Evolutionary conservation across 805 yeast species (phyloP).

Genomic region (Dipodascus geniculatus): DNA sequence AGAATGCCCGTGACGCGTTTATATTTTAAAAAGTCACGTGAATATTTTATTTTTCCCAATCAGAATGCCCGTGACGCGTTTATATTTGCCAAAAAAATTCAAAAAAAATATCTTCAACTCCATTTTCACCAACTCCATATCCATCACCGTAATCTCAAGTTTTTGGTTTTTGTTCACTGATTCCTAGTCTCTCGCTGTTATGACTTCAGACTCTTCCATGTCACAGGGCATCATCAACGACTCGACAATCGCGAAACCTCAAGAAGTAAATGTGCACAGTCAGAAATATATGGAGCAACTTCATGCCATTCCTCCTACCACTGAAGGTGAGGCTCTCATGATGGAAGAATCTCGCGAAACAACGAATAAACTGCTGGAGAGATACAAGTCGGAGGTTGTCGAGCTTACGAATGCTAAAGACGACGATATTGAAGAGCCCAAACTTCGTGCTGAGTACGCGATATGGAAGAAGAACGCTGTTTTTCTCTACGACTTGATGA

Average conservation of each 20-base stretch:
- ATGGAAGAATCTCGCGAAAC: background rate
- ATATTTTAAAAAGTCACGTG: too few species aligned
- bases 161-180: too few species aligned
- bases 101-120: too few species aligned
- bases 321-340: background rate
- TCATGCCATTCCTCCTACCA: background rate
- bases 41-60: too few species aligned
- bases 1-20: too few species aligned
- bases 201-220: background rate
- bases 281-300: background rate
- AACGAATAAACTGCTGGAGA: background rate
- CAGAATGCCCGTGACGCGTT: too few species aligned
- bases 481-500: conserved; percentile 40
- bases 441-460: conserved; percentile 27
- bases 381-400: background rate
- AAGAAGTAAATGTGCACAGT: conserved; percentile 1
- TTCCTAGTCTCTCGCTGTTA: background rate
- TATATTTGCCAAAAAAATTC: too few species aligned
- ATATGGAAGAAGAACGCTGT: conserved; percentile 55
- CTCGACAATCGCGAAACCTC: background rate
- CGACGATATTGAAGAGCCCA: background rate
- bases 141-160: too few species aligned
- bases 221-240: background rate
- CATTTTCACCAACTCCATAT: too few species aligned
- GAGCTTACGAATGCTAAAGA: background rate